phyloP scores from a whole-genome alignment of 257 asterid genomes.

The Sherardia arvensis region DNA sequence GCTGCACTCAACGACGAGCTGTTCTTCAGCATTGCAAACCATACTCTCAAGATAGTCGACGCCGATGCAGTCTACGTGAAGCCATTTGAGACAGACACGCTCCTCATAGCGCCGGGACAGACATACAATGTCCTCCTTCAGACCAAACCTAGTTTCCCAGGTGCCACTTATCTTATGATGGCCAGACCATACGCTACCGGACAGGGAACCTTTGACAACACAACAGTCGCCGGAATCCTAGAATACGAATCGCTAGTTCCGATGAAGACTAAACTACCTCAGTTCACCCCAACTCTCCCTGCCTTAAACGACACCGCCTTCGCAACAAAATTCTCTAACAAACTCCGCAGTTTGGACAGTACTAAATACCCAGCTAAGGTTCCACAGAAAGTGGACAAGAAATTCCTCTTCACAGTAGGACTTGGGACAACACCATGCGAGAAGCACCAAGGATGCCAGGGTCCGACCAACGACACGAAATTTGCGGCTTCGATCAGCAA shows the following conservation, averaged over 20 bases:
- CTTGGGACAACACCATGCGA: slow-evolving; percentile 50
- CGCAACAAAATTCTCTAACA: slow-evolving; percentile 30
- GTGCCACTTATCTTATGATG: slow-evolving; percentile 38
- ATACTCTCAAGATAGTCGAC: slow-evolving; percentile 37
- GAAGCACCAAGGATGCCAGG: slow-evolving; percentile 38
- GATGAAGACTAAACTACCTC: slow-evolving; percentile 25
- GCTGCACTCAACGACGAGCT: slow-evolving; percentile 59
- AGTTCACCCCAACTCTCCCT: slow-evolving; percentile 34
- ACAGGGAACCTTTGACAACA: slow-evolving; percentile 44
- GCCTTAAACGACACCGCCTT: slow-evolving; percentile 39
- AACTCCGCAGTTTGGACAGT: slow-evolving; percentile 35
- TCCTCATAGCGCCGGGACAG: slow-evolving; percentile 51
- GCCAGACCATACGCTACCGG: slow-evolving; percentile 55
- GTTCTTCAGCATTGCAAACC: slow-evolving; percentile 51
- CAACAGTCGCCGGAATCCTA: slow-evolving; percentile 44
- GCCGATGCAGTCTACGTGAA: slow-evolving; percentile 45
- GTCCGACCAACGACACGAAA: slow-evolving; percentile 50
- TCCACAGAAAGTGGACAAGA: slow-evolving; percentile 30
- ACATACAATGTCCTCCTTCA: slow-evolving; percentile 42
- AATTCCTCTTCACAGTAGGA: slow-evolving; percentile 42
- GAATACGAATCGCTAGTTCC: slow-evolving; percentile 28
- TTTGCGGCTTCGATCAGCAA: slow-evolving; percentile 48
- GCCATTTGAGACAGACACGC: slow-evolving; percentile 34
- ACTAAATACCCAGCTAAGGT: slow-evolving; percentile 47
- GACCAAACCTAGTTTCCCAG: slow-evolving; percentile 29